Evolutionary conservation across 352 stramenopile genomes (phyloP), one percentile per base, ranked within the genome.

Genomic region (Thraustochytrium striatum): DNA sequence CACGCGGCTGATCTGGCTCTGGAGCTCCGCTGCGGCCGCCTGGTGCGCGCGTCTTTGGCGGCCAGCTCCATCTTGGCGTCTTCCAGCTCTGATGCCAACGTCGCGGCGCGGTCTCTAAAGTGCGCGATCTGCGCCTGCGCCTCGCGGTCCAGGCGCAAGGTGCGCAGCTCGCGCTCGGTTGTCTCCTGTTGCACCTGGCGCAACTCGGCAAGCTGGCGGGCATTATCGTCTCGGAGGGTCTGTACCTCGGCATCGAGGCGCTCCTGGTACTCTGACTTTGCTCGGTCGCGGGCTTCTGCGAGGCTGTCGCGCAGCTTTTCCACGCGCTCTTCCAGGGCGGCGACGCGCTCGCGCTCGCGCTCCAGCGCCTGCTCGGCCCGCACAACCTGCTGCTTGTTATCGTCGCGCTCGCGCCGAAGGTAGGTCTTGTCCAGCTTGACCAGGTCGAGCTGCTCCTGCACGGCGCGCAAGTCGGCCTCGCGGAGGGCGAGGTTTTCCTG

Each of bases 361-460:
- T 55, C 47, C 16, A 55, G 25, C 47, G 47, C 47, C 25, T 55
- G 47, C 47, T 55, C 47, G 25, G 25, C 16, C 25, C 59, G 59
- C 25, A 38, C 41, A 11, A 21, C 59, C 41, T 70, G 35, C 1
- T 55, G 43, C 36, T 75, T 75, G 65, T 30, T 25, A 3, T 30
- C 65, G 30, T 75, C 65, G 35, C 30, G n/a, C 32, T 75, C 65
- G 19, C 52, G 43, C 13, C 7, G 33, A 7, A 75, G 52, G 11
- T 75, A 75, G 8, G 39, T 25, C 32, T 75, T 75, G 50, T 75
- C 65, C 25, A 55, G 44, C 25, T 75, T 75, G 25, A 75, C 44
- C 11, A 75, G 43, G 11, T 75, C 65, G 2, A 75, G 65, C n/a
- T 75, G 32, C 9, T 38, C 19, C 21, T 43, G 43, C 8, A 28